phyloP scores from a whole-genome alignment of 2,329 filamentous ascomycete species.

The Nannizzia gypsea region DNA sequence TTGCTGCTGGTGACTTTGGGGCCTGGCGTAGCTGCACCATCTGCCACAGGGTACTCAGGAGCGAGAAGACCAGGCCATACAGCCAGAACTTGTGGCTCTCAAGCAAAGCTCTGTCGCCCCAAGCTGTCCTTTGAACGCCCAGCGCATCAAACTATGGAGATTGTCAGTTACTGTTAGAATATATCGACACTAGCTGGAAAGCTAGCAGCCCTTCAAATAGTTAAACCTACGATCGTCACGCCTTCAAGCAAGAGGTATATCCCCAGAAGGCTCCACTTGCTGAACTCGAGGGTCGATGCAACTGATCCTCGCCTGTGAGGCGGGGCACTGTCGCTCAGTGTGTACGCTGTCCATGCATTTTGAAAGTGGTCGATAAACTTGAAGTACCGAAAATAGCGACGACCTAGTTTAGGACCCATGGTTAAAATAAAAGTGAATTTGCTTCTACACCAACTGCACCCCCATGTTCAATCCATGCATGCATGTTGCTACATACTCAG shows the following conservation, averaged over 20 bases:
- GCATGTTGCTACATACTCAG: constrained; percentile 25
- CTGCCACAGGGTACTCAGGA: constrained; percentile 25
- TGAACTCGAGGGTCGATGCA: constrained; percentile 42
- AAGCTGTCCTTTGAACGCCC: constrained; percentile 34
- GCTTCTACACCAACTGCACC: not conserved
- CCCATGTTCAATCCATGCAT: not conserved
- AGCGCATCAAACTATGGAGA: constrained; percentile 38
- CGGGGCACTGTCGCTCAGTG: constrained; percentile 5
- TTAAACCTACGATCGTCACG: constrained; percentile 45
- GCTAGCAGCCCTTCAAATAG: too few species aligned
- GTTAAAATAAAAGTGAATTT: not conserved
- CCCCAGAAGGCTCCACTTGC: constrained; percentile 49
- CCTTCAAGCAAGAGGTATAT: constrained; percentile 58
- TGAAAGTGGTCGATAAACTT: constrained; percentile 53
- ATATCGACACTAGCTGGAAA: too few species aligned
- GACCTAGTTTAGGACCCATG: constrained; percentile 26
- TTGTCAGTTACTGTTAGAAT: constrained; percentile 1
- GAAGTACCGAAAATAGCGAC: constrained; percentile 57
- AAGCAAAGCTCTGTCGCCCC: constrained; percentile 38
- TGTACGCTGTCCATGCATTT: constrained; percentile 38
- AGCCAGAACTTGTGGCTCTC: constrained; percentile 63
- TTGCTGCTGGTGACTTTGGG: not conserved
- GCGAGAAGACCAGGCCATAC: constrained; percentile 45
- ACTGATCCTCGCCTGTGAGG: constrained; percentile 17
- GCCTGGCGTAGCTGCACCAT: constrained; percentile 13